A percentile compares a stretch with the other conserved stretches of the same genome.
Evolutionary conservation across 495 filamentous ascomycete genomes (phyloP).

Genomic region (Aspergillus steynii): DNA sequence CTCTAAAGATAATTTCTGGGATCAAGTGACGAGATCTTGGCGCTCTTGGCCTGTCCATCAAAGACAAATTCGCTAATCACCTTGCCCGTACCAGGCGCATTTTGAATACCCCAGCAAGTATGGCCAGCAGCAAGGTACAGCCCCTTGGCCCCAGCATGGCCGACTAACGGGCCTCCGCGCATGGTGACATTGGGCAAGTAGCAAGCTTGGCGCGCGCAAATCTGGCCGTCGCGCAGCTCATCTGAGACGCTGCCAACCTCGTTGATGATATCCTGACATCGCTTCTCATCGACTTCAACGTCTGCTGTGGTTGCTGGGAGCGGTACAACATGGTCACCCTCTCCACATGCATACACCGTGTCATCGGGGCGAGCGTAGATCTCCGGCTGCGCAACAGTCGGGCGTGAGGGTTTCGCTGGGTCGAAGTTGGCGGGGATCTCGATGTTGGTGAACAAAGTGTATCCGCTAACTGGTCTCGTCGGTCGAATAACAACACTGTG

Average conservation of each 20-base stretch:
- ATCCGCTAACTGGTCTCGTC: slow-evolving; percentile 72
- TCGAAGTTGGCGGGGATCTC: slow-evolving; percentile 64
- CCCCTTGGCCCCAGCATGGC: slow-evolving; percentile 70
- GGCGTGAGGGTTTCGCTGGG: slow-evolving; percentile 49
- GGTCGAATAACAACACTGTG: slow-evolving; percentile 87
- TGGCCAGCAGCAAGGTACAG: slow-evolving; percentile 86
- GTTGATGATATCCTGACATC: slow-evolving; percentile 86
- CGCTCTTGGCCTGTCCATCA: slow-evolving; percentile 76
- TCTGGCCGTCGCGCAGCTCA: slow-evolving; percentile 70
- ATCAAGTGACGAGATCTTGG: slow-evolving; percentile 68
- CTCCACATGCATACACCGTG: slow-evolving; percentile 92
- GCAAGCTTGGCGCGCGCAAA: slow-evolving; percentile 86
- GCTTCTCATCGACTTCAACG: slow-evolving; percentile 71
- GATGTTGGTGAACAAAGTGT: slow-evolving; percentile 91
- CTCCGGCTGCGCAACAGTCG: slow-evolving; percentile 74
- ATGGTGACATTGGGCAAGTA: slow-evolving; percentile 80
- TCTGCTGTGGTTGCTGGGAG: slow-evolving; percentile 75
- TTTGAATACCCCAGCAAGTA: slow-evolving; percentile 98
- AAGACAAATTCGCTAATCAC: slow-evolving; percentile 84
- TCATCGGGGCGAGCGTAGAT: slow-evolving; percentile 89
- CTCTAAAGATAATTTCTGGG: slow-evolving; percentile 55
- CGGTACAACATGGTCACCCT: slow-evolving; percentile 75
- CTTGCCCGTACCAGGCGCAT: slow-evolving; percentile 88
- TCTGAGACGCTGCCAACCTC: slow-evolving; percentile 78
- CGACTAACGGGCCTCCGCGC: slow-evolving; percentile 74